A percentile compares a stretch with the other conserved stretches of the same genome.
These are phyloP conservation scores for Oryza coarctata DNA, from an alignment of 176 grass and related monocot genomes.

Conservation along the genomic window DNA sequence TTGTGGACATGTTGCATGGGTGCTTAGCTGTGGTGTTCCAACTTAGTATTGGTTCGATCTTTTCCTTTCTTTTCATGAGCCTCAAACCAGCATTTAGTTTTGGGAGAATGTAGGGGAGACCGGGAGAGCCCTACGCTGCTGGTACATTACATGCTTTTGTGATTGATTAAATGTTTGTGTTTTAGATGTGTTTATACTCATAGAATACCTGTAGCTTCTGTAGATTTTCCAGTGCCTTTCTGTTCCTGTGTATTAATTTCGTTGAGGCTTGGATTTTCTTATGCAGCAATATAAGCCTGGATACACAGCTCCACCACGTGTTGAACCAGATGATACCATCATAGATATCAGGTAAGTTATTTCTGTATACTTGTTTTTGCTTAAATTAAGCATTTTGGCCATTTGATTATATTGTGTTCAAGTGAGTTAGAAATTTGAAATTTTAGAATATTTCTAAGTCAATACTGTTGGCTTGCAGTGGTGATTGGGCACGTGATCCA, in stretches of 20 bases:
- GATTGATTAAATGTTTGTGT: neutral
- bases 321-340: slow-evolving; percentile 69
- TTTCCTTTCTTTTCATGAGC: neutral
- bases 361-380: slow-evolving; percentile 1
- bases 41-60: neutral
- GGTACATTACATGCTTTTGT: neutral
- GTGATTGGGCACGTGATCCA: slow-evolving; percentile 77
- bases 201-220: neutral
- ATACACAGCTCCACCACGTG: slow-evolving; percentile 66
- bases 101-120: neutral
- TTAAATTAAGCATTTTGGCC: neutral
- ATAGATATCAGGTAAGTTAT: slow-evolving; percentile 76
- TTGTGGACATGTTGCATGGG: neutral
- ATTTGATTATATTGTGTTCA: slow-evolving; percentile 17
- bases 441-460: slow-evolving; percentile 12
- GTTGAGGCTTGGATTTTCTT: slow-evolving; percentile 10
- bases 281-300: slow-evolving; percentile 82
- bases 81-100: neutral
- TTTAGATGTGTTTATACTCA: slow-evolving; percentile 1
- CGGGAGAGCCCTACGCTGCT: neutral
- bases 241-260: slow-evolving; percentile 20
- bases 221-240: neutral
- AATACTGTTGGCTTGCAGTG: slow-evolving; percentile 44
- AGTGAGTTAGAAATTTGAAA: neutral
- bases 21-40: neutral